Percentiles rank a stretch among this genome's conserved stretches.
These are phyloP conservation scores for Cyclotella cryptica DNA, from an alignment of 108 stramenopile species.

Conservation along the genomic window DNA sequence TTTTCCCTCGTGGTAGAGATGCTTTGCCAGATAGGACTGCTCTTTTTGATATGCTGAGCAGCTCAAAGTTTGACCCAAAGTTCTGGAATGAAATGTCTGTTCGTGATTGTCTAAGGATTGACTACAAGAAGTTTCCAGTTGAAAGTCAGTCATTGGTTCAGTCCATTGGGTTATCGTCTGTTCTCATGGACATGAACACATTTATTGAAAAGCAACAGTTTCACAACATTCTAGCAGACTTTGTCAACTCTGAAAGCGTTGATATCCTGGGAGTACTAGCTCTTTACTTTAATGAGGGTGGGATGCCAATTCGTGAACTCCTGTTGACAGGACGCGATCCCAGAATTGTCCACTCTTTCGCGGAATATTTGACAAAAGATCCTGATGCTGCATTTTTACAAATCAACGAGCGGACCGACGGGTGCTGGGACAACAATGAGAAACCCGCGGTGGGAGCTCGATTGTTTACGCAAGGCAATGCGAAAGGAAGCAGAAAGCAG, in stretches of 20 bases:
- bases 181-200: conserved; percentile 59
- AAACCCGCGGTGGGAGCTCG: conserved; percentile 26
- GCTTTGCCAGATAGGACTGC: conserved; percentile 42
- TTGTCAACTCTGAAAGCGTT: conserved; percentile 39
- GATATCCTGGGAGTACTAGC: conserved; percentile 39
- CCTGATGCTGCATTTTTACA: conserved; percentile 41
- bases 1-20: conserved; percentile 37
- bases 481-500: conserved; percentile 80
- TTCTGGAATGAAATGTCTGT: conserved; percentile 75
- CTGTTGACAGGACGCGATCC: conserved; percentile 27
- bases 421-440: not conserved
- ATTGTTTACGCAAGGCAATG: conserved; percentile 75
- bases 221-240: conserved; percentile 19
- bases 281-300: conserved; percentile 26
- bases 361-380: conserved; percentile 27
- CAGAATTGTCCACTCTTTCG: conserved; percentile 44
- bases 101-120: conserved; percentile 74
- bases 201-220: conserved; percentile 50
- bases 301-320: conserved; percentile 25
- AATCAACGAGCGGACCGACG: conserved; percentile 19
- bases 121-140: conserved; percentile 73
- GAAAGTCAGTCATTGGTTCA: conserved; percentile 19
- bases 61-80: conserved; percentile 67
- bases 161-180: conserved; percentile 74
- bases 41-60: conserved; percentile 67